Percentiles rank a stretch among this genome's conserved stretches.
phyloP scores from a whole-genome alignment of 768 basidiomycete species.

The Tricholoma matsutake region DNA sequence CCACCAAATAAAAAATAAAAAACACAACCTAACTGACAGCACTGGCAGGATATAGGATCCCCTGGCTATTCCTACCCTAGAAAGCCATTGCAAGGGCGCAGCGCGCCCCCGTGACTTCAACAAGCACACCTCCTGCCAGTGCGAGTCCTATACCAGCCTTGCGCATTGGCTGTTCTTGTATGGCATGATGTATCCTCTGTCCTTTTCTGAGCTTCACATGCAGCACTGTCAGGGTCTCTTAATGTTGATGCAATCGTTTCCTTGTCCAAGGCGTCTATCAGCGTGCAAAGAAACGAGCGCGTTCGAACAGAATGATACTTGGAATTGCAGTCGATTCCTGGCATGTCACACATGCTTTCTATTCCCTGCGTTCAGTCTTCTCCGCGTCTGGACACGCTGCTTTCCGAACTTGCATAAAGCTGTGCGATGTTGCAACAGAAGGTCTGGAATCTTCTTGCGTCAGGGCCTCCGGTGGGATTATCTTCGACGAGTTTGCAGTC shows the following conservation, averaged over 20 bases:
- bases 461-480: conserved; percentile 40
- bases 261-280: conserved; percentile 42
- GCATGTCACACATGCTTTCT: no score
- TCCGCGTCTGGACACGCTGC: no score
- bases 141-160: conserved; percentile 49
- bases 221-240: conserved; percentile 45
- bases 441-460: conserved; percentile 37
- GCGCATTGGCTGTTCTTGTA: conserved; percentile 37
- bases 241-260: conserved; percentile 40
- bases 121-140: conserved; percentile 50
- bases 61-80: conserved; percentile 49
- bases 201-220: conserved; percentile 42
- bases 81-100: conserved; percentile 50
- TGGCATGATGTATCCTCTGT: conserved; percentile 41
- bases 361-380: no score
- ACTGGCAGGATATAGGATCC: no score
- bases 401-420: no score
- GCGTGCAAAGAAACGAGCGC: conserved; percentile 38
- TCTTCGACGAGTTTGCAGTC: conserved; percentile 15
- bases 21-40: conserved; percentile 51
- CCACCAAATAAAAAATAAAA: no score
- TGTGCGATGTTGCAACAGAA: conserved; percentile 43
- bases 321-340: no score
- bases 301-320: conserved; percentile 51
- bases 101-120: conserved; percentile 61